Evolutionary conservation across 352 stramenopile species (phyloP).

Genomic region (Phytophthora pinifolia): DNA sequence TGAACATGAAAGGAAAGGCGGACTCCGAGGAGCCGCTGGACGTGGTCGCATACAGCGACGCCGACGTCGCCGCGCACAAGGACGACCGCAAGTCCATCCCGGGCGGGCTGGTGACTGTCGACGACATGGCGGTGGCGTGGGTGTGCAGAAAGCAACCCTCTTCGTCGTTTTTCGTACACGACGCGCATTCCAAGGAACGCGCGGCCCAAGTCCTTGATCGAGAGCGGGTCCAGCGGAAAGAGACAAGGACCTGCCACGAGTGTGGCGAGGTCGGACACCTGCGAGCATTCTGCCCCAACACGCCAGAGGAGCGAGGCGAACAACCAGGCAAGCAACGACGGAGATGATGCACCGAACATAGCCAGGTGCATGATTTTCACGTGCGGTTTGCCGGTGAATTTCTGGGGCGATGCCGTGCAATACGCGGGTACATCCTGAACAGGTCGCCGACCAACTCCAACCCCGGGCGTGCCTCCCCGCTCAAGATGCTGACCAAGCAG

Average conservation of each 20-base stretch:
- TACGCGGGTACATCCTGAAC: constrained; percentile 35
- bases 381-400: constrained; percentile 21
- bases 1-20: too few species aligned
- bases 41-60: too few species aligned
- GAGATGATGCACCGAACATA: constrained; percentile 24
- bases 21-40: too few species aligned
- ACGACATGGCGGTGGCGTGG: too few species aligned
- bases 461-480: not conserved
- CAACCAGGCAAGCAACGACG: constrained; percentile 31
- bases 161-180: too few species aligned
- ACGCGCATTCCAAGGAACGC: constrained; percentile 36
- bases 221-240: constrained; percentile 10
- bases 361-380: constrained; percentile 31
- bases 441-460: constrained; percentile 20
- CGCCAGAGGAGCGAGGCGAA: constrained; percentile 25
- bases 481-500: constrained; percentile 11
- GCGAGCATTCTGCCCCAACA: too few species aligned
- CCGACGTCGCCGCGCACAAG: too few species aligned
- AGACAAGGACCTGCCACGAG: too few species aligned
- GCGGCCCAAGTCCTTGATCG: constrained; percentile 32
- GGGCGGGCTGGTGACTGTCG: too few species aligned
- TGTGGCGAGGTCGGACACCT: too few species aligned
- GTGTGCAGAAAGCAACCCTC: too few species aligned
- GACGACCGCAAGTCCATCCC: too few species aligned
- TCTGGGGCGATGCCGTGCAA: constrained; percentile 26